phyloP scores from a whole-genome alignment of 2,329 filamentous ascomycete species.

The Exophiala alcalophila region DNA sequence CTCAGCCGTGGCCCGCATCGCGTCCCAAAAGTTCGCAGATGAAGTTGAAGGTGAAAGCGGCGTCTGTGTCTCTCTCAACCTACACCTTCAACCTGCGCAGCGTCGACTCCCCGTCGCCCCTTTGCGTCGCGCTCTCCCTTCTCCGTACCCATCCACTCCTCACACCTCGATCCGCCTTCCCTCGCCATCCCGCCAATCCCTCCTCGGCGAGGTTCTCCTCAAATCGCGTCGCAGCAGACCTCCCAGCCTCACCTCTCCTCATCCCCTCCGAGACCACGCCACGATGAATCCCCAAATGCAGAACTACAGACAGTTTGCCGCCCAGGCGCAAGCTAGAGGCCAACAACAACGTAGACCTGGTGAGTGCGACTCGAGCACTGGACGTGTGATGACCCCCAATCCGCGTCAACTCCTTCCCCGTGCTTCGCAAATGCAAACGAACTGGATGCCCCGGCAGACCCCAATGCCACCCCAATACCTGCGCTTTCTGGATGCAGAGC shows the following conservation, averaged over 20 bases:
- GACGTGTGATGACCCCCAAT: neutral
- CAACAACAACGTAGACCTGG: constrained; percentile 28
- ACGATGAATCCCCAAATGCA: constrained; percentile 32
- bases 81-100: no score
- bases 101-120: no score
- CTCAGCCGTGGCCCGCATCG: constrained; percentile 7
- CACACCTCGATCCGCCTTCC: no score
- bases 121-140: no score
- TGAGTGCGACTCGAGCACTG: constrained; percentile 24
- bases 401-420: no score
- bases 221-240: neutral
- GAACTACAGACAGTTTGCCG: constrained; percentile 28
- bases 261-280: neutral
- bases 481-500: constrained; percentile 5
- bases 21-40: constrained; percentile 1
- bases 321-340: constrained; percentile 27
- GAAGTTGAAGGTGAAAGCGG: no score
- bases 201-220: no score
- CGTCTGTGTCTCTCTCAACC: no score
- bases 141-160: no score
- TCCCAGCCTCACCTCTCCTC: neutral
- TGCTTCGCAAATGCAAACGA: no score
- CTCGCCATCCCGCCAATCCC: no score
- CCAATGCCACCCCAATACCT: neutral
- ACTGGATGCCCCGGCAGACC: no score